Evolutionary conservation across 495 filamentous ascomycete species (phyloP).

Genomic region (Xylaria bambusicola): DNA sequence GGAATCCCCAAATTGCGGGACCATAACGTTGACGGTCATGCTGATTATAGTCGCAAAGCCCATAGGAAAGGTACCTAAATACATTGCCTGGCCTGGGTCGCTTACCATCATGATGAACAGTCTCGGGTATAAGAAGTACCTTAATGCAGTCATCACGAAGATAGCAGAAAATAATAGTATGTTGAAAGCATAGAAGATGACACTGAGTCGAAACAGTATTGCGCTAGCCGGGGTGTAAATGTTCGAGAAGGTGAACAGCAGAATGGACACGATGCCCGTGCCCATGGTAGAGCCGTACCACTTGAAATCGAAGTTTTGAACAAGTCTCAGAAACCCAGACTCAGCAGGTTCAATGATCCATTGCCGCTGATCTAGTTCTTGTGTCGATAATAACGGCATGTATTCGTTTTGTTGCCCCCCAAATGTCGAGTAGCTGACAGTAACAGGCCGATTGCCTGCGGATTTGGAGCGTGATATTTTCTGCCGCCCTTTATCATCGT

Average conservation of each 20-base stretch:
- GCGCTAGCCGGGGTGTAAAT: conserved; percentile 32
- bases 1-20: conserved; percentile 15
- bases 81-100: conserved; percentile 61
- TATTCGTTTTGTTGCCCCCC: neutral
- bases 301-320: conserved; percentile 49
- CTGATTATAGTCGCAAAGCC: conserved; percentile 52
- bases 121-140: conserved; percentile 60
- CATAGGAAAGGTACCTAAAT: conserved; percentile 65
- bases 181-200: conserved; percentile 58
- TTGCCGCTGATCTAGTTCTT: neutral
- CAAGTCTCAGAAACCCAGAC: conserved; percentile 45
- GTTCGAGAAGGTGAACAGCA: conserved; percentile 29
- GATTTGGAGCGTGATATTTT: neutral
- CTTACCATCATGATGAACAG: conserved; percentile 58
- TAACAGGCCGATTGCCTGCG: neutral
- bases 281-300: conserved; percentile 64
- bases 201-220: conserved; percentile 37
- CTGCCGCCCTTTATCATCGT: neutral
- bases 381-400: neutral
- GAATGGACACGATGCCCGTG: conserved; percentile 64
- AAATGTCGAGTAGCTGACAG: neutral
- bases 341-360: conserved; percentile 12
- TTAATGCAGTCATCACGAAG: conserved; percentile 48
- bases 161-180: conserved; percentile 52
- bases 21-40: conserved; percentile 25